Evolutionary conservation across 108 stramenopile genomes (phyloP).

Genomic region (Cyclostephanos tholiformis): DNA sequence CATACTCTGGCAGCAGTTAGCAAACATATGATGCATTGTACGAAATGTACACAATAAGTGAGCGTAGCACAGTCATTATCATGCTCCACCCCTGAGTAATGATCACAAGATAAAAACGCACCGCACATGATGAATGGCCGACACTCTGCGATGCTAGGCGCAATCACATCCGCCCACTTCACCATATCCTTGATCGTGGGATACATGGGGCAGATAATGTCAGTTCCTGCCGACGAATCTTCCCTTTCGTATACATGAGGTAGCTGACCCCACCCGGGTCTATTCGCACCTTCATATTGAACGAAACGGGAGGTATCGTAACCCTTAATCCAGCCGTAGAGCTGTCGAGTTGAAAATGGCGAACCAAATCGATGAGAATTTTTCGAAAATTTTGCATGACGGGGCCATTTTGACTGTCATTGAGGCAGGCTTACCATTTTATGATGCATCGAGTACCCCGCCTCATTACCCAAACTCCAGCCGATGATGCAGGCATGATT

Average conservation of each 20-base stretch:
- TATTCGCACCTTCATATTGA: slow-evolving; percentile 70
- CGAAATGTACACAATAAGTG: not conserved
- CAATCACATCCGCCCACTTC: slow-evolving; percentile 53
- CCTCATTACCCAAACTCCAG: slow-evolving; percentile 94
- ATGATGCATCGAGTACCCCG: slow-evolving; percentile 81
- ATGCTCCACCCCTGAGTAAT: not conserved
- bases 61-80: not conserved
- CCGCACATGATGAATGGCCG: slow-evolving; percentile 94
- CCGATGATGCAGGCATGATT: slow-evolving; percentile 92
- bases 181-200: slow-evolving; percentile 62
- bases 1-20: slow-evolving; percentile 18
- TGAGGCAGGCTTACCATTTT: too few species aligned
- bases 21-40: not conserved
- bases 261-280: slow-evolving; percentile 38
- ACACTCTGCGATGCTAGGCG: slow-evolving; percentile 53
- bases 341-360: too few species aligned
- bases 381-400: too few species aligned
- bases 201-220: slow-evolving; percentile 98
- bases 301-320: slow-evolving; percentile 79
- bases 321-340: slow-evolving; percentile 55
- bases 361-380: too few species aligned
- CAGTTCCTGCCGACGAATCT: slow-evolving; percentile 75
- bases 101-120: slow-evolving; percentile 34
- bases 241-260: slow-evolving; percentile 55
- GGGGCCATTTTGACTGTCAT: too few species aligned